Conservation (phyloP, 2,329 filamentous ascomycete genomes). For the Aspergillus phoenicis region DNA sequence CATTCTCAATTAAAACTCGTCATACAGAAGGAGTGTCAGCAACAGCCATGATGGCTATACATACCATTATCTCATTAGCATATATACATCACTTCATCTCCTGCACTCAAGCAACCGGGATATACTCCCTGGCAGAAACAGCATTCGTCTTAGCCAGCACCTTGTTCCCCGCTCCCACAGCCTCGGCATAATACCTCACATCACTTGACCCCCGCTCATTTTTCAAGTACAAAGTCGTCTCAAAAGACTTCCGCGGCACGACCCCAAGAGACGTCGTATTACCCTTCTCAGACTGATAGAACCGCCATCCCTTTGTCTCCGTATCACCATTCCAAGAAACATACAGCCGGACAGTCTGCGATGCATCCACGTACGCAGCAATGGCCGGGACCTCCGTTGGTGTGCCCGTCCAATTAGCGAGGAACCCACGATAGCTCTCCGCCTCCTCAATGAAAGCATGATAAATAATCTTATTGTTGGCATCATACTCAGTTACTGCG, state of each 20-base stretch:
- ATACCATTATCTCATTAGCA: background rate
- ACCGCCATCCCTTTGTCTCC: conserved; percentile 52
- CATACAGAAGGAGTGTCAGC: too few species aligned
- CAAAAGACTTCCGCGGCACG: background rate
- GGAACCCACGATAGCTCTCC: conserved; percentile 44
- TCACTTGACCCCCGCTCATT: background rate
- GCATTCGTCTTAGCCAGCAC: background rate
- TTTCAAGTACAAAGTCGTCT: background rate
- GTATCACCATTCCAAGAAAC: conserved; percentile 60
- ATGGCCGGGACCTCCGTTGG: conserved; percentile 41
- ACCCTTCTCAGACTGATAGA: conserved; percentile 37
- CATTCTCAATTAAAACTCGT: too few species aligned
- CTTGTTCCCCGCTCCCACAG: background rate
- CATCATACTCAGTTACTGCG: conserved; percentile 40
- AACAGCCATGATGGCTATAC: too few species aligned
- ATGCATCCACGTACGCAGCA: conserved; percentile 37
- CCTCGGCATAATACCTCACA: background rate
- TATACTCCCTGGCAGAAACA: background rate
- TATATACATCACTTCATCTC: conserved; percentile 31
- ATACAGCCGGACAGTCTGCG: conserved; percentile 43
- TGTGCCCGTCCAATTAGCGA: conserved; percentile 44
- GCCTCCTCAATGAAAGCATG: conserved; percentile 43
- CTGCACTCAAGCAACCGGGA: background rate
- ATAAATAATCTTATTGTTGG: conserved; percentile 40
- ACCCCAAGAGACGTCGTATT: background rate